Percentiles rank a stretch among this genome's conserved stretches.
Conservation (phyloP, 345 rosid species). For the Gossypium thurberi region DNA sequence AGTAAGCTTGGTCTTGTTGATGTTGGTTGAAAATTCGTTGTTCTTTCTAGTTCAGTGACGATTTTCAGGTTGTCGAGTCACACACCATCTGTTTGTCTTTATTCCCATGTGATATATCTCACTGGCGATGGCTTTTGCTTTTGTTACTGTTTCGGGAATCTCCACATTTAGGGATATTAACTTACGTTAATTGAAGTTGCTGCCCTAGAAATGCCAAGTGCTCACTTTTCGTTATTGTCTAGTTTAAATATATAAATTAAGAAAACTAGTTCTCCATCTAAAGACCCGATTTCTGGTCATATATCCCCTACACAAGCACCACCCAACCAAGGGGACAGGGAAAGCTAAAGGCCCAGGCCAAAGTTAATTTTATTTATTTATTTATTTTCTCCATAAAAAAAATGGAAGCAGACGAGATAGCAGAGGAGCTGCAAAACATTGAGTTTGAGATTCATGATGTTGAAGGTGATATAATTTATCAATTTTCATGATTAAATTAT, state of each 20-base stretch:
- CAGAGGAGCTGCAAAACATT: conserved; percentile 51
- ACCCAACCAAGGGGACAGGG: neutral
- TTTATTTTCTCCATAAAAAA: neutral
- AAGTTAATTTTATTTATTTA: neutral
- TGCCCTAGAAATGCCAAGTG: neutral
- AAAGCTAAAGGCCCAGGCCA: neutral
- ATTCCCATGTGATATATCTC: neutral
- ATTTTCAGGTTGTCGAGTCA: neutral
- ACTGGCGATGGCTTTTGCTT: neutral
- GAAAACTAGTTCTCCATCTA: neutral
- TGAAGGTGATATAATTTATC: conserved; percentile 40
- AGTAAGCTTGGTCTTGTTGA: no score
- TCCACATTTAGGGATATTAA: neutral
- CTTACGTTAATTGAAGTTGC: neutral
- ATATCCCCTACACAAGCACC: neutral
- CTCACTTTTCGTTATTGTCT: neutral
- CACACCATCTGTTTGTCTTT: neutral
- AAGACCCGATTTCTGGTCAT: neutral
- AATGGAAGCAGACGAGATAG: conserved; percentile 49
- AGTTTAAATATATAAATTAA: neutral
- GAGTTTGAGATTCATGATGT: conserved; percentile 55
- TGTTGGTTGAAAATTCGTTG: no score
- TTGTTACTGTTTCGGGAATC: neutral
- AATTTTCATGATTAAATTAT: neutral
- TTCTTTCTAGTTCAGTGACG: no score